phyloP scores from a whole-genome alignment of 1,284 basidiomycete genomes.

The Sporisorium scitamineum region DNA sequence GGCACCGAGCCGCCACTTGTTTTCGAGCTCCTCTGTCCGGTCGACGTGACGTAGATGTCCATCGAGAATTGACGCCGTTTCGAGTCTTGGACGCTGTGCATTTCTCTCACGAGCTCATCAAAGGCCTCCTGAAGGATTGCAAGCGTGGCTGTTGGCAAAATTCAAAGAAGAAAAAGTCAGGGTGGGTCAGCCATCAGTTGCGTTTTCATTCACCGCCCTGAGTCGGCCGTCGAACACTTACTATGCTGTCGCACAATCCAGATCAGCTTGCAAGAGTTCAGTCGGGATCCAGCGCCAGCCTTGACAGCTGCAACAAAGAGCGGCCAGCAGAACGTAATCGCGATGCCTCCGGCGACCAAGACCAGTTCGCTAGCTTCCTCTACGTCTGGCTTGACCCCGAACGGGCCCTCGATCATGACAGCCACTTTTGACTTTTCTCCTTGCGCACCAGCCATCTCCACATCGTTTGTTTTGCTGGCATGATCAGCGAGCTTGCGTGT shows the following conservation, averaged over 20 bases:
- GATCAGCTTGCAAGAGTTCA: constrained; percentile 38
- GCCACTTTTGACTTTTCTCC: constrained; percentile 1
- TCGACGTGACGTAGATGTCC: constrained; percentile 38
- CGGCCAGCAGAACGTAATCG: constrained; percentile 53
- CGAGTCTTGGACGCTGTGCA: constrained; percentile 2
- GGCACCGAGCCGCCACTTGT: not conserved
- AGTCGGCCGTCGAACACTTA: constrained; percentile 8
- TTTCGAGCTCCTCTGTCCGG: not conserved
- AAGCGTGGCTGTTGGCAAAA: constrained; percentile 12
- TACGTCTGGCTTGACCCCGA: constrained; percentile 22
- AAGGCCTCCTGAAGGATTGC: constrained; percentile 17
- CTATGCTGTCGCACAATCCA: constrained; percentile 47
- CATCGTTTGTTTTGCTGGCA: constrained; percentile 11
- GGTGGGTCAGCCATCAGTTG: not conserved
- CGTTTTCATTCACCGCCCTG: not conserved
- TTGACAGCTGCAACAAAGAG: constrained; percentile 30
- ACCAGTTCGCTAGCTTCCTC: constrained; percentile 18
- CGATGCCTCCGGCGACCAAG: constrained; percentile 51
- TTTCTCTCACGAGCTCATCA: constrained; percentile 7
- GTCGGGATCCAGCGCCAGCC: not conserved
- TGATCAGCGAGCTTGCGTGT: constrained; percentile 33
- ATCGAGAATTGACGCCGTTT: constrained; percentile 15
- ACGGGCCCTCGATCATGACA: constrained; percentile 56
- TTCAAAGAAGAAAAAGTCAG: not conserved
- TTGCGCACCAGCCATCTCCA: constrained; percentile 5